Evolutionary conservation across 176 grass and related monocot genomes (phyloP).

Genomic region (Carex cristatella): DNA sequence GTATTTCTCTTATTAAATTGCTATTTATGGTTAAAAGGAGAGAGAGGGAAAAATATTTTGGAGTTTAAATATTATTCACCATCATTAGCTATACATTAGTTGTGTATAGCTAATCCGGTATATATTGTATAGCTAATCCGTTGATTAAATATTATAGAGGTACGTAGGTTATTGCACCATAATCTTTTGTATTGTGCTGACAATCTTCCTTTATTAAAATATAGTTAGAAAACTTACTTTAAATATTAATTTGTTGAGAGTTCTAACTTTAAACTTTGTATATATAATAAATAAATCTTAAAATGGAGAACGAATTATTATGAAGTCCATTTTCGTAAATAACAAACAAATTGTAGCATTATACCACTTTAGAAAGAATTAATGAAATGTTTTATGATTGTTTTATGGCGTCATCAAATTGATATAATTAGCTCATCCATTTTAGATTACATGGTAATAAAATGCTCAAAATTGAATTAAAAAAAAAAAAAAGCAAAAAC

Average conservation of each 20-base stretch:
- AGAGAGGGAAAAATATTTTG: neutral
- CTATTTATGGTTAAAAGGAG: conserved; percentile 11
- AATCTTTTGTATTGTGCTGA: neutral
- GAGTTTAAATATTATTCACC: neutral
- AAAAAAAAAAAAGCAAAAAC: neutral
- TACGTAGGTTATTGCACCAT: neutral
- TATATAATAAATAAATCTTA: neutral
- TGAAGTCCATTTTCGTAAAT: neutral
- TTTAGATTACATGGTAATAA: neutral
- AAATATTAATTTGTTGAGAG: neutral
- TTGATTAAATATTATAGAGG: neutral
- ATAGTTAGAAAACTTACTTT: neutral
- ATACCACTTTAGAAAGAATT: neutral
- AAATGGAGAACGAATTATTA: neutral
- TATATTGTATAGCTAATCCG: neutral
- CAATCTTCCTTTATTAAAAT: neutral
- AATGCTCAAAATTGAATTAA: neutral
- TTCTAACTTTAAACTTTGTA: neutral
- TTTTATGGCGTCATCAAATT: neutral
- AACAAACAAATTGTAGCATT: neutral
- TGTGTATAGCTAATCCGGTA: neutral
- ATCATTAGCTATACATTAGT: neutral
- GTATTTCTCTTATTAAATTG: conserved; percentile 14
- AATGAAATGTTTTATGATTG: neutral
- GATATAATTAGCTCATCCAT: neutral